A percentile compares a stretch with the other conserved stretches of the same genome.
phyloP scores from a whole-genome alignment of 2,329 filamentous ascomycete genomes.

The Talaromyces sp. region DNA sequence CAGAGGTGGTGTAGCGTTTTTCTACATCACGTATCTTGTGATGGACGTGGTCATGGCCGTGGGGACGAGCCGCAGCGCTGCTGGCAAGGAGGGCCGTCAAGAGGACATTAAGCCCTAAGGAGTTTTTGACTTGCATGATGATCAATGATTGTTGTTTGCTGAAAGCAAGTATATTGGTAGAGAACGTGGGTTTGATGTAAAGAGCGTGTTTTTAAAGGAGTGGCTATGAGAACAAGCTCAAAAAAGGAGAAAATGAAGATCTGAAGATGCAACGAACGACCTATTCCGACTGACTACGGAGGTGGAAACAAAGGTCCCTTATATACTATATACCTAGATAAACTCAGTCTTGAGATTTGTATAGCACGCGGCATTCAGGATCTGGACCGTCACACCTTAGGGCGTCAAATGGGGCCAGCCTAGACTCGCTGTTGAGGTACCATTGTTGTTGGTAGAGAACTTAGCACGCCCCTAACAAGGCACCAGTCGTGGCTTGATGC shows the following conservation, averaged over 20 bases:
- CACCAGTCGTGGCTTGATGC: neutral
- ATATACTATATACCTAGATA: too few relatives aligned
- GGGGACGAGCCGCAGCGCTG: neutral
- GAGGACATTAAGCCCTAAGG: neutral
- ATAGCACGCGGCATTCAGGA: neutral
- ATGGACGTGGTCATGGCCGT: neutral
- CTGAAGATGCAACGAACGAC: neutral
- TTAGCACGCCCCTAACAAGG: neutral
- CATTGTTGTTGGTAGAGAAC: neutral
- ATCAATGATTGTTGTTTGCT: neutral
- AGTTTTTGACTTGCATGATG: neutral
- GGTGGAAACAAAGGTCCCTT: neutral
- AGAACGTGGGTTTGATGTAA: neutral
- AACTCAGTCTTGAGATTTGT: neutral
- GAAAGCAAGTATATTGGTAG: neutral
- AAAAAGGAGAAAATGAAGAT: neutral
- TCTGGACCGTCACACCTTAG: neutral
- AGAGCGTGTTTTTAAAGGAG: neutral
- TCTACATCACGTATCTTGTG: neutral
- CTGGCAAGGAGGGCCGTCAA: neutral
- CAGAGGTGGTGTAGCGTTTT: neutral
- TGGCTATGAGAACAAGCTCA: slow-evolving; percentile 1
- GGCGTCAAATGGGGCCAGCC: neutral
- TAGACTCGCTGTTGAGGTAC: neutral
- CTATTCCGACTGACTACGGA: neutral